Evolutionary conservation across 495 filamentous ascomycete genomes (phyloP).

Genomic region (Penicillium flavigenum): DNA sequence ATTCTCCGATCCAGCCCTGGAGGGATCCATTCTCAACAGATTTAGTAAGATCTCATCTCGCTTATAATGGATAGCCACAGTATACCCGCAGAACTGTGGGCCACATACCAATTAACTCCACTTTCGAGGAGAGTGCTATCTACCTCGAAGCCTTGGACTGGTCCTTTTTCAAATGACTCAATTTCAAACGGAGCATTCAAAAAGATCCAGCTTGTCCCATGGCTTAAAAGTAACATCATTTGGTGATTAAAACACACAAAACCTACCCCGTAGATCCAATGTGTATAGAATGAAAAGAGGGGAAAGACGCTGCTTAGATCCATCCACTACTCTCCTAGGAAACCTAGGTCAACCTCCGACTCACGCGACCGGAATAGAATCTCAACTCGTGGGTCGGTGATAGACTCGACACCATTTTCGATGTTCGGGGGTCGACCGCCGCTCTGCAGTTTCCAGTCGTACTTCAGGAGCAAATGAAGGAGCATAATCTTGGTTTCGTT

Average conservation of each 20-base stretch:
- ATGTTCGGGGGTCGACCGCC: constrained; percentile 26
- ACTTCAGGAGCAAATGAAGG: constrained; percentile 50
- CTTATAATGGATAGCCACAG: constrained; percentile 5
- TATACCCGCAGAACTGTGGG: not conserved
- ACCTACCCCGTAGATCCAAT: not conserved
- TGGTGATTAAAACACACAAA: not conserved
- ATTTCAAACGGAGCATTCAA: not conserved
- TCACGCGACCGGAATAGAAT: constrained; percentile 31
- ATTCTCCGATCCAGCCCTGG: not conserved
- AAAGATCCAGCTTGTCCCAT: not conserved
- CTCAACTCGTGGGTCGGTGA: constrained; percentile 32
- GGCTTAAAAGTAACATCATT: not conserved
- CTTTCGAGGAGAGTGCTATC: constrained; percentile 4
- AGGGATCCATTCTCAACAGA: not conserved
- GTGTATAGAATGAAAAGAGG: not conserved
- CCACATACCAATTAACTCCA: constrained; percentile 6
- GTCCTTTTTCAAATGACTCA: not conserved
- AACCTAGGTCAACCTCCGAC: constrained; percentile 30
- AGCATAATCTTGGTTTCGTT: constrained; percentile 49
- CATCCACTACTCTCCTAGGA: constrained; percentile 23
- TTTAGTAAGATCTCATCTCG: constrained; percentile 5
- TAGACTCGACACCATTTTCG: constrained; percentile 28
- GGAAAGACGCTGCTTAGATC: not conserved
- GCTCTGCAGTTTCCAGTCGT: constrained; percentile 49
- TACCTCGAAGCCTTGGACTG: constrained; percentile 1